These are phyloP conservation scores for Fusarium pseudograminearum DNA, from an alignment of 2,329 filamentous ascomycete species.

Conservation along the genomic window DNA sequence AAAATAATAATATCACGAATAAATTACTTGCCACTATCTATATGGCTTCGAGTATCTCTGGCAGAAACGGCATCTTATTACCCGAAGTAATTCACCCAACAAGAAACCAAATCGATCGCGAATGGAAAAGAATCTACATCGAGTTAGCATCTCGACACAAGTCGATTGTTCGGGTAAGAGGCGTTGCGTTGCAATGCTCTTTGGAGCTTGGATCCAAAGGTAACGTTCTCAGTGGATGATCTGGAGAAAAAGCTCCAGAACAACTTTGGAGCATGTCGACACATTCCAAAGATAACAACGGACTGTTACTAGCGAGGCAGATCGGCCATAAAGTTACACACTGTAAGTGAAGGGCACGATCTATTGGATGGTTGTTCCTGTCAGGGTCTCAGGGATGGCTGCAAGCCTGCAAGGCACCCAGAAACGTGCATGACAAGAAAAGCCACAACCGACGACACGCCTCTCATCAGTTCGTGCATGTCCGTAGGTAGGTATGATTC, in stretches of 20 bases:
- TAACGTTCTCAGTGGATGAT: constrained; percentile 7
- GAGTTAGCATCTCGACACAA: constrained; percentile 2
- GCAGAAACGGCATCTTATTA: neutral
- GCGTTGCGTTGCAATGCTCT: constrained; percentile 16
- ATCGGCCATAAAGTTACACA: constrained; percentile 22
- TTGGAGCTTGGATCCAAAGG: constrained; percentile 10
- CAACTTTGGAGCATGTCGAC: constrained; percentile 5
- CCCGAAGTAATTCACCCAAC: neutral
- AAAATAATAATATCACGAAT: neutral
- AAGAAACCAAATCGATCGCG: neutral
- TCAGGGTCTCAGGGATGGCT: constrained; percentile 17
- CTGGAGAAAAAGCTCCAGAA: constrained; percentile 4
- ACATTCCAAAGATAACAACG: constrained; percentile 28
- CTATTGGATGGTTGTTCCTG: constrained; percentile 13
- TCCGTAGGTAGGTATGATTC: neutral
- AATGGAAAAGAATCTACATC: neutral
- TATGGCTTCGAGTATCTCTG: neutral
- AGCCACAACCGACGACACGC: constrained; percentile 40
- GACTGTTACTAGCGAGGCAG: constrained; percentile 24
- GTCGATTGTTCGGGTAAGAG: constrained; percentile 3
- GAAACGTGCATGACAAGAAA: constrained; percentile 34
- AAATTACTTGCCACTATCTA: neutral
- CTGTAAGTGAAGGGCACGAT: constrained; percentile 12
- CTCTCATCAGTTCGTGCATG: constrained; percentile 10
- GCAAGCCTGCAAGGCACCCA: constrained; percentile 33